phyloP scores from a whole-genome alignment of 495 filamentous ascomycete genomes.

The Talaromyces adpressus region DNA sequence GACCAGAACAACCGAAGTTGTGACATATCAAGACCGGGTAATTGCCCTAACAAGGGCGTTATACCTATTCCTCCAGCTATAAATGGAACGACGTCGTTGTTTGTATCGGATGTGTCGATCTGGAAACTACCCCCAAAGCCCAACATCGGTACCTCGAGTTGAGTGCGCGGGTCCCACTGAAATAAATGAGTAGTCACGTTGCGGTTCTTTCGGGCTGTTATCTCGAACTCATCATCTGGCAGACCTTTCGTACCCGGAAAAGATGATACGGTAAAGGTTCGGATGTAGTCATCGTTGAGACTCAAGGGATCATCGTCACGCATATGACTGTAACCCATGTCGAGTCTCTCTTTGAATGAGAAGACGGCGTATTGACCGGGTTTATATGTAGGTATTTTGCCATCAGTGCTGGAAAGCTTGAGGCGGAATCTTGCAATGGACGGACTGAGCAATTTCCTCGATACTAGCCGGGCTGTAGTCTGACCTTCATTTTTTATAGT shows the following conservation, averaged over 20 bases:
- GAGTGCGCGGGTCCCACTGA: constrained; percentile 39
- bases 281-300: constrained; percentile 74
- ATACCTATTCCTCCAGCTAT: constrained; percentile 76
- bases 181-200: constrained; percentile 60
- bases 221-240: constrained; percentile 52
- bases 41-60: constrained; percentile 66
- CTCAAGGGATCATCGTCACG: constrained; percentile 66
- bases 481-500: constrained; percentile 15
- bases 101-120: constrained; percentile 30
- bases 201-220: constrained; percentile 62
- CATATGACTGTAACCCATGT: constrained; percentile 75
- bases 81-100: constrained; percentile 35
- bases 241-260: constrained; percentile 28
- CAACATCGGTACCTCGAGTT: constrained; percentile 56
- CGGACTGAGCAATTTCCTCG: constrained; percentile 52
- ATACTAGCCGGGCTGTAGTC: constrained; percentile 43
- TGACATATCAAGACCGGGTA: constrained; percentile 35
- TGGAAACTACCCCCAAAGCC: constrained; percentile 67
- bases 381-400: constrained; percentile 41
- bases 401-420: constrained; percentile 35
- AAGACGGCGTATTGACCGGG: constrained; percentile 72
- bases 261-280: constrained; percentile 73
- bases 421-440: constrained; percentile 59
- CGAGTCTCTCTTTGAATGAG: constrained; percentile 58
- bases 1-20: constrained; percentile 59